Conservation (phyloP, 1,284 basidiomycete species). For the Rhodotorula sp. region DNA sequence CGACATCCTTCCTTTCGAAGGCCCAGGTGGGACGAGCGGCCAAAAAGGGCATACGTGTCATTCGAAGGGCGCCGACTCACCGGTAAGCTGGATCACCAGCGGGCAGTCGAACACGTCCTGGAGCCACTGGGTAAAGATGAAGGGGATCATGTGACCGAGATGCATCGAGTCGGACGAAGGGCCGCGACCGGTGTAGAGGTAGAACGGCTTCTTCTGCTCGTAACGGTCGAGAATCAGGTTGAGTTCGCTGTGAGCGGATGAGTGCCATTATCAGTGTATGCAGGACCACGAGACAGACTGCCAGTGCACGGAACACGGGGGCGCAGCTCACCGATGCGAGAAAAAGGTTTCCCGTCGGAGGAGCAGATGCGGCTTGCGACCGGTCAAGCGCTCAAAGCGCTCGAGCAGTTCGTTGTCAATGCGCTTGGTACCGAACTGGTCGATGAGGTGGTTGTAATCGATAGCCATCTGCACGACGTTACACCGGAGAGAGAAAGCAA, state of each 20-base stretch:
- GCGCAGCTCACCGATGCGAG: slow-evolving; percentile 75
- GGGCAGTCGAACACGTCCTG: slow-evolving; percentile 96
- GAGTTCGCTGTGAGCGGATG: slow-evolving; percentile 66
- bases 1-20: too few species aligned
- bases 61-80: slow-evolving; percentile 49
- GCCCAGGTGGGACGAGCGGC: too few species aligned
- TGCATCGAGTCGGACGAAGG: slow-evolving; percentile 98
- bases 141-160: slow-evolving; percentile 95
- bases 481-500: background rate
- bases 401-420: slow-evolving; percentile 75
- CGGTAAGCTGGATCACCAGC: slow-evolving; percentile 90
- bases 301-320: too few species aligned
- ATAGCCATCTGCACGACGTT: slow-evolving; percentile 49
- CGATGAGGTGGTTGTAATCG: slow-evolving; percentile 94
- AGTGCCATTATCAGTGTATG: background rate
- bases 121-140: slow-evolving; percentile 90
- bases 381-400: slow-evolving; percentile 88
- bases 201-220: slow-evolving; percentile 96
- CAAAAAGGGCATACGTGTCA: too few species aligned
- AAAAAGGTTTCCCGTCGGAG: slow-evolving; percentile 94
- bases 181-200: slow-evolving; percentile 95
- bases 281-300: background rate
- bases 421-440: slow-evolving; percentile 86
- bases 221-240: slow-evolving; percentile 91
- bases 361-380: slow-evolving; percentile 84